phyloP scores from a whole-genome alignment of 108 stramenopile genomes.

The Skeletonema tropicum region DNA sequence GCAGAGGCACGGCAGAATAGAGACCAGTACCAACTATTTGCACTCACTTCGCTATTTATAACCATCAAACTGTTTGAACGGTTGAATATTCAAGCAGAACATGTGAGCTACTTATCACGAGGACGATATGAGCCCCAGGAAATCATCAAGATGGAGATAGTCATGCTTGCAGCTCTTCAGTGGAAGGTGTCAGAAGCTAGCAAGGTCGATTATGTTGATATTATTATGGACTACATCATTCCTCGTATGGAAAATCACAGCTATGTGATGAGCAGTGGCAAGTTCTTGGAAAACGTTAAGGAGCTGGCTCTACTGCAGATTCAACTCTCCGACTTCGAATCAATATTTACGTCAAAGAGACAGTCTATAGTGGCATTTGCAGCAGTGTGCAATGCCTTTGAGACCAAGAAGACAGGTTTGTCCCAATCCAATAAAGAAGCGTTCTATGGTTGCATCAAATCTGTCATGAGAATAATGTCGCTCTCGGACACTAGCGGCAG shows the following conservation, averaged over 20 bases:
- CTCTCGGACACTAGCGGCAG: background rate
- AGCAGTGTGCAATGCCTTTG: constrained; percentile 42
- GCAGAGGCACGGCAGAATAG: constrained; percentile 1
- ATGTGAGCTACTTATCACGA: constrained; percentile 46
- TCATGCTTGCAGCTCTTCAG: constrained; percentile 29
- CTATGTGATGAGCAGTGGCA: background rate
- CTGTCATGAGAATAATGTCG: constrained; percentile 12
- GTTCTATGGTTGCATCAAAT: constrained; percentile 8
- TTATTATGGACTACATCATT: constrained; percentile 29
- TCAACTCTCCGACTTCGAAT: constrained; percentile 46
- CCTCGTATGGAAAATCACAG: background rate
- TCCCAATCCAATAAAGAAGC: background rate
- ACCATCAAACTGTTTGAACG: constrained; percentile 47
- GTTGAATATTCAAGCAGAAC: constrained; percentile 37
- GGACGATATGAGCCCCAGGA: constrained; percentile 39
- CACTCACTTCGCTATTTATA: constrained; percentile 41
- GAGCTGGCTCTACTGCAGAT: constrained; percentile 41
- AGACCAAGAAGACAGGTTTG: constrained; percentile 29
- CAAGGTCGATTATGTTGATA: constrained; percentile 42
- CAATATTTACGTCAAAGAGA: constrained; percentile 13
- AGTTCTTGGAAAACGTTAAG: constrained; percentile 6
- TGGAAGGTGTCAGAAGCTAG: constrained; percentile 37
- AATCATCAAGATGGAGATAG: constrained; percentile 39
- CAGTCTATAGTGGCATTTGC: constrained; percentile 47
- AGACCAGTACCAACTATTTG: constrained; percentile 47